Conservation (phyloP, 176 grass and related monocot genomes). For the Eremochloa ophiuroides region DNA sequence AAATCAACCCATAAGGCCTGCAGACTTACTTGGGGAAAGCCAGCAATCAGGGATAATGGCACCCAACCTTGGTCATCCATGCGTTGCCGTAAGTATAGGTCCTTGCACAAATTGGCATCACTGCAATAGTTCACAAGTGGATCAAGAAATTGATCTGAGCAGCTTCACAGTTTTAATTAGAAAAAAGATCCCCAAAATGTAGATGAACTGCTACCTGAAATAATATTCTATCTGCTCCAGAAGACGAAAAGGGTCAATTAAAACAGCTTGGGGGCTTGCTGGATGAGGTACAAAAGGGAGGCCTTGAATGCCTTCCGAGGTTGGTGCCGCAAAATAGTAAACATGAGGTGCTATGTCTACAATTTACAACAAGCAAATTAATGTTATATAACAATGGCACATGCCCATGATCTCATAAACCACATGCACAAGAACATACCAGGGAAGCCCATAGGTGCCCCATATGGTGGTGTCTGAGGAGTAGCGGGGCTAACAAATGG, state of each 20-base stretch:
- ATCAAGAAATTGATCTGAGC: not conserved
- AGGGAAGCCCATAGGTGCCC: constrained; percentile 47
- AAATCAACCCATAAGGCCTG: not conserved
- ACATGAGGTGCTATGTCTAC: constrained; percentile 54
- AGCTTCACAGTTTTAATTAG: not conserved
- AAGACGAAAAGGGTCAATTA: constrained; percentile 48
- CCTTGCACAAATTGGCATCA: constrained; percentile 83
- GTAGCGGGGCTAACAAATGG: constrained; percentile 37
- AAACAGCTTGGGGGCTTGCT: constrained; percentile 41
- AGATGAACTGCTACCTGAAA: constrained; percentile 61
- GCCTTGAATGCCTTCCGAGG: constrained; percentile 42
- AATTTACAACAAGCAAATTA: constrained; percentile 25
- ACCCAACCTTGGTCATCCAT: constrained; percentile 98
- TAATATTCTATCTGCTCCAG: constrained; percentile 86
- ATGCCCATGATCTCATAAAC: constrained; percentile 26
- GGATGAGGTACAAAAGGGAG: constrained; percentile 51
- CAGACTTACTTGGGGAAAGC: constrained; percentile 62
- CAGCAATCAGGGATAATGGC: constrained; percentile 68
- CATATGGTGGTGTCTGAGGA: constrained; percentile 46
- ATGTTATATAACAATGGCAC: constrained; percentile 20
- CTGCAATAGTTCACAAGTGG: constrained; percentile 39
- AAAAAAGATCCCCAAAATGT: not conserved
- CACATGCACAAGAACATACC: constrained; percentile 40
- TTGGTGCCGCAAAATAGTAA: constrained; percentile 44
- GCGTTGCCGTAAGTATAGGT: constrained; percentile 59